Conservation (phyloP, 2,329 filamentous ascomycete genomes). For the Alternaria gansuensis region DNA sequence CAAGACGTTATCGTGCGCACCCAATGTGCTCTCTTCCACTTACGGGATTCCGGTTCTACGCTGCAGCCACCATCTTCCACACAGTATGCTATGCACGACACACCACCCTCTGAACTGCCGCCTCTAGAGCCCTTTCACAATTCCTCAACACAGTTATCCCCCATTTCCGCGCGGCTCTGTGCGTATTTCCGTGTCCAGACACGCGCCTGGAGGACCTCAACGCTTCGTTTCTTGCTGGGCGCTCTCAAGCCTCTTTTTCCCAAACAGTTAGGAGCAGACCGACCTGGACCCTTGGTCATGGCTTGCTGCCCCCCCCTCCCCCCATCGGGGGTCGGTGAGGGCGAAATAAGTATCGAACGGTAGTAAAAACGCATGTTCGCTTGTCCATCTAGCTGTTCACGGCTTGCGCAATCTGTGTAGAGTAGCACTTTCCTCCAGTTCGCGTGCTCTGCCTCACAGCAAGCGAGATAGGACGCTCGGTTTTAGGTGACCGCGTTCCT, state of each 20-base stretch:
- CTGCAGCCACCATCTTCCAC: constrained; percentile 30
- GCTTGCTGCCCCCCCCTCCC: constrained; percentile 19
- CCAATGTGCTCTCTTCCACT: constrained; percentile 22
- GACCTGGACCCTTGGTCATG: constrained; percentile 33
- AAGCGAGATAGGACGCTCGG: constrained; percentile 44
- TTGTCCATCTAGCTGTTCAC: constrained; percentile 23
- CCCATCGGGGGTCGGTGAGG: constrained; percentile 27
- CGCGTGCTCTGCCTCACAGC: constrained; percentile 5
- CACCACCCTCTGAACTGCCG: constrained; percentile 32
- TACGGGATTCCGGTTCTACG: constrained; percentile 24
- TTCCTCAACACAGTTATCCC: constrained; percentile 37
- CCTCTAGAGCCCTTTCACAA: constrained; percentile 20
- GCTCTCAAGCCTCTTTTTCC: constrained; percentile 35
- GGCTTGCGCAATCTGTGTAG: constrained; percentile 30
- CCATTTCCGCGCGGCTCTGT: constrained; percentile 26
- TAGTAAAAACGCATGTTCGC: constrained; percentile 42
- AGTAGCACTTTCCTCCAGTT: constrained; percentile 12
- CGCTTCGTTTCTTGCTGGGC: constrained; percentile 38
- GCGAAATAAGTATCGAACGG: constrained; percentile 41
- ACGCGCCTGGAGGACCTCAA: constrained; percentile 18
- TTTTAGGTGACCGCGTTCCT: constrained; percentile 19
- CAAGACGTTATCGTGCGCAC: constrained; percentile 35
- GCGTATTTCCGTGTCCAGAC: constrained; percentile 15
- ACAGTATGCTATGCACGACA: constrained; percentile 11
- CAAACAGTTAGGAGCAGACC: constrained; percentile 30